A percentile compares a stretch with the other conserved stretches of the same genome.
These are phyloP conservation scores for Sarcocystis neurona DNA, from an alignment of 169 alveolate species.

Conservation along the genomic window DNA sequence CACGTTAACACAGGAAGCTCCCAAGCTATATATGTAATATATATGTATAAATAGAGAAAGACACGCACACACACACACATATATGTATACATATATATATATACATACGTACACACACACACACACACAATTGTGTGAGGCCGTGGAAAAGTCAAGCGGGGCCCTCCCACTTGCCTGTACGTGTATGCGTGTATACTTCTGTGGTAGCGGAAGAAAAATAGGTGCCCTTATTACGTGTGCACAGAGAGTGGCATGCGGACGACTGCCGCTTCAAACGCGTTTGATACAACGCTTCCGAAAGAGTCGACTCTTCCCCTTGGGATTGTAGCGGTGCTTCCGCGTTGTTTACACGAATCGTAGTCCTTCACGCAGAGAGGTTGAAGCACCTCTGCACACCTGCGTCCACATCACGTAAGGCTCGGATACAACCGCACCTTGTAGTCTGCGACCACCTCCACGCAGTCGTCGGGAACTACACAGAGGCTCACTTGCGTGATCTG, in stretches of 20 bases:
- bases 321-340: too few species aligned
- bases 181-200: neutral
- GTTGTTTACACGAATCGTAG: too few species aligned
- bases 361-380: too few species aligned
- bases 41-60: too few species aligned
- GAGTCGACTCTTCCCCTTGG: neutral
- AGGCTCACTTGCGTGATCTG: too few species aligned
- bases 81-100: too few species aligned
- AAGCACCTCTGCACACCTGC: too few species aligned
- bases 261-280: neutral
- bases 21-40: neutral
- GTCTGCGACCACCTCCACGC: too few species aligned
- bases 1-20: neutral
- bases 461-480: too few species aligned
- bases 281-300: neutral
- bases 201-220: neutral
- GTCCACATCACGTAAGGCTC: too few species aligned
- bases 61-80: neutral
- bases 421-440: too few species aligned
- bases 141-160: too few species aligned
- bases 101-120: neutral
- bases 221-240: neutral
- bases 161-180: neutral
- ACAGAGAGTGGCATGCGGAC: neutral
- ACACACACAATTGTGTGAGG: neutral